Conservation (phyloP, 345 rosid species). For the Eucalyptus rudis region DNA sequence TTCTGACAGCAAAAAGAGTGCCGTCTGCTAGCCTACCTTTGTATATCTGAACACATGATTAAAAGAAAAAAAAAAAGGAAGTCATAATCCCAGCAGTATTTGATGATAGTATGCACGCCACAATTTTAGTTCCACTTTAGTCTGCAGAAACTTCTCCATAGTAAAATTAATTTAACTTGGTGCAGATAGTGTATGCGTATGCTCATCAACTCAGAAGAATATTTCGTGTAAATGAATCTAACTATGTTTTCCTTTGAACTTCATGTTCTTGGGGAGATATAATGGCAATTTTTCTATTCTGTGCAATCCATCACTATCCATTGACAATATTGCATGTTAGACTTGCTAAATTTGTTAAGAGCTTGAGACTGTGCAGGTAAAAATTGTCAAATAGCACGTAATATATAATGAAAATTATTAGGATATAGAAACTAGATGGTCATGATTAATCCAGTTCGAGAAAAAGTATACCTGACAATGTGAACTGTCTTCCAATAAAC, state of each 20-base stretch:
- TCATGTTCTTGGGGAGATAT: neutral
- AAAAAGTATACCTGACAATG: constrained; percentile 14
- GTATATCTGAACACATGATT: constrained; percentile 16
- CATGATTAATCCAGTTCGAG: neutral
- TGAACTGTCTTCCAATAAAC: constrained; percentile 11
- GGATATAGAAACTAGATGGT: neutral
- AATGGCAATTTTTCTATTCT: neutral
- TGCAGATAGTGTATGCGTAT: neutral
- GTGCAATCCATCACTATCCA: neutral
- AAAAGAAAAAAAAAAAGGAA: neutral
- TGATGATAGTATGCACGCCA: neutral
- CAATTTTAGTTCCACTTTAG: neutral
- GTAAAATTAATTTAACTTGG: neutral
- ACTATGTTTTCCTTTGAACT: neutral
- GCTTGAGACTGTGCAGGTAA: neutral
- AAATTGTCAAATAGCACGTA: neutral
- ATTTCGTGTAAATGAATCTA: neutral
- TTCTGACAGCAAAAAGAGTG: constrained; percentile 17
- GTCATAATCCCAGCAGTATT: neutral
- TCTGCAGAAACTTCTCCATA: neutral
- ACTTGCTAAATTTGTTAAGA: neutral
- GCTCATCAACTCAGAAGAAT: neutral
- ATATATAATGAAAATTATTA: neutral
- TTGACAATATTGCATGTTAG: neutral
- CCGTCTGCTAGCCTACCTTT: constrained; percentile 34